Base-by-base conservation (phyloP, 1,284 basidiomycete species). In the Leccinum proximum region DNA sequence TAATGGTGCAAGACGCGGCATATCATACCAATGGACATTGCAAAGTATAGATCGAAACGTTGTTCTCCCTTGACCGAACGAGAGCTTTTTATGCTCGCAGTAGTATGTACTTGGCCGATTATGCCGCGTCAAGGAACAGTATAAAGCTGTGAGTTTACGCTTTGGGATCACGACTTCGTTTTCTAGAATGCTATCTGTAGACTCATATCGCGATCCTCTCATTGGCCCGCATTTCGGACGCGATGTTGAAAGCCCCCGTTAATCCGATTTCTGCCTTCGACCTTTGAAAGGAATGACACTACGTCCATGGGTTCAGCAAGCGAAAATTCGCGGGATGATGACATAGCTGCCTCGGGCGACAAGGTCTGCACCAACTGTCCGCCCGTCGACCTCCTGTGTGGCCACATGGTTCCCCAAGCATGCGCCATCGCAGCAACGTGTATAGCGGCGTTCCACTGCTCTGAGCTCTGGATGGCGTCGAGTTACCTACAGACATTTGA, bases 161-260 rank as follows among this genome's bases (percentile, higher is more conserved):
- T 54, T 62, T 64, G 60, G 40, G 65, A 64, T 64, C 58, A 63
- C 35, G 9, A 58, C 54, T 62, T 53, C 65, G 61, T 58, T 63
- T 69, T 72, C 65, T 37, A 65, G 68, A 71, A 71, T 2, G 37
- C 53, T 68, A 68, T 68, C 65, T 62, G 35, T 45, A 45, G 35
- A 56, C 54, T 8, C 54, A 58, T 70, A 70, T 73, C 68, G 70
- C 60, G 22, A 16, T 30, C 13, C 3, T 10, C 16, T 22, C 45
- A 73, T 73, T 71, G 71, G 71, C 18, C 59, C 18, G 30, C 30
- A 14, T 37, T 62, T 71, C 62, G 69, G 68, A 64, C 4, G 69
- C 70, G 66, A 48, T 5, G 18, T 30, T 45, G 57, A 60, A 59
- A 56, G 38, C 37, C 56, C 63, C 69, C 64, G 59, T 50, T 35